phyloP scores from a whole-genome alignment of 495 filamentous ascomycete genomes.

The Apodospora peruviana region DNA sequence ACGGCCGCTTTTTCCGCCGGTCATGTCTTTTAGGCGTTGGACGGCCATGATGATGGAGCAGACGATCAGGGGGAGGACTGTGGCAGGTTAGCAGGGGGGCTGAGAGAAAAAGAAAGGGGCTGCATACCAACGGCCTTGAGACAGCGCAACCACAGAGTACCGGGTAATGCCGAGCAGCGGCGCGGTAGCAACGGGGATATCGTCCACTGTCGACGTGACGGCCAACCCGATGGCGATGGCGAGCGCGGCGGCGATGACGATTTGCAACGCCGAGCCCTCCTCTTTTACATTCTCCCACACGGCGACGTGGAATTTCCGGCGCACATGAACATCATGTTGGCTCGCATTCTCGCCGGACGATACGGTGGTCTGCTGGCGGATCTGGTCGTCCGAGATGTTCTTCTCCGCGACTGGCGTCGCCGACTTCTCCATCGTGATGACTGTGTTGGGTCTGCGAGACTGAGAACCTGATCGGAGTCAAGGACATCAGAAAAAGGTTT shows the following conservation, averaged over 20 bases:
- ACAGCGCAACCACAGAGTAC: constrained; percentile 23
- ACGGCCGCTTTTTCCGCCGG: constrained; percentile 11
- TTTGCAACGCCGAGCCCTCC: constrained; percentile 19
- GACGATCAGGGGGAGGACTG: constrained; percentile 27
- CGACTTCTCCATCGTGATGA: not conserved
- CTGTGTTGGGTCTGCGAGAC: no score
- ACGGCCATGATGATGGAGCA: constrained; percentile 26
- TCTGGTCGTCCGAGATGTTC: not conserved
- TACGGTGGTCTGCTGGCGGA: not conserved
- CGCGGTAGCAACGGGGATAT: constrained; percentile 16
- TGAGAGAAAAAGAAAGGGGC: not conserved
- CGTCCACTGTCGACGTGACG: constrained; percentile 16
- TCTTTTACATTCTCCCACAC: not conserved
- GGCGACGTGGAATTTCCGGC: not conserved
- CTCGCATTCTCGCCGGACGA: not conserved
- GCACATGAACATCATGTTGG: not conserved
- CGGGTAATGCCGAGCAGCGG: constrained; percentile 20
- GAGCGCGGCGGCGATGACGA: constrained; percentile 21
- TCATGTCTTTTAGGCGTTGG: constrained; percentile 18
- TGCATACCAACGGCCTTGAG: constrained; percentile 23
- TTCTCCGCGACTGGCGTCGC: not conserved
- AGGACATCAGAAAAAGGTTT: no score
- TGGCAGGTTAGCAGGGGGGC: not conserved
- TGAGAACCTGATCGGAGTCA: no score
- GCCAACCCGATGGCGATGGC: constrained; percentile 24